Evolutionary conservation across 1,139 yeast genomes (phyloP).

Genomic region (Nematodospora anomalae): DNA sequence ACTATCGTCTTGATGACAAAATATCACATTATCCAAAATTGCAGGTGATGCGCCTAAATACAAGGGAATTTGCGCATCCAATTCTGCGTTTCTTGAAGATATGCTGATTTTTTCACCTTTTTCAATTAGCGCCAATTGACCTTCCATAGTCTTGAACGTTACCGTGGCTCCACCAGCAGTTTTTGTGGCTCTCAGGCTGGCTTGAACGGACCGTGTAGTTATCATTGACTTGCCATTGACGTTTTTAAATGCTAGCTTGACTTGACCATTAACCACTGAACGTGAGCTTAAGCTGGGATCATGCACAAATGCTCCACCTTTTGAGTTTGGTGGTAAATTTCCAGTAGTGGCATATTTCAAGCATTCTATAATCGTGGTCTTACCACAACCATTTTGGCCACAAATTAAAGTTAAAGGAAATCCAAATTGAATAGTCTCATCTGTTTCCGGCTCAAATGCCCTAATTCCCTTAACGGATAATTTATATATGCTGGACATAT

Average conservation of each 20-base stretch:
- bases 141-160: conserved; percentile 89
- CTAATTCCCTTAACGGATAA: conserved; percentile 88
- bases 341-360: conserved; percentile 94
- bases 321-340: conserved; percentile 90
- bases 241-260: conserved; percentile 80
- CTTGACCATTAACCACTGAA: conserved; percentile 81
- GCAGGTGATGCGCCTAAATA: conserved; percentile 88
- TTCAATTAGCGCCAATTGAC: conserved; percentile 70
- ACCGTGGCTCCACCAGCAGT: conserved; percentile 34
- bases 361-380: conserved; percentile 95
- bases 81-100: conserved; percentile 80
- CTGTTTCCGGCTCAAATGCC: conserved; percentile 78
- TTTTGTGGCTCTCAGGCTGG: conserved; percentile 48
- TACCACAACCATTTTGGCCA: conserved; percentile 98
- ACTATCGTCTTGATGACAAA: conserved; percentile 97
- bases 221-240: conserved; percentile 79
- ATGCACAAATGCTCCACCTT: conserved; percentile 94
- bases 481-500: conserved; percentile 72
- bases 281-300: conserved; percentile 86
- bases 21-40: conserved; percentile 85
- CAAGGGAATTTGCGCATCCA: conserved; percentile 78
- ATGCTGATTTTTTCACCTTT: conserved; percentile 70
- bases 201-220: conserved; percentile 80
- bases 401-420: conserved; percentile 90
- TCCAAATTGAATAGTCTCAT: conserved; percentile 88